Evolutionary conservation across 371 early-diverging fungal genomes (phyloP).

Genomic region (Syncephalastrum sp.): DNA sequence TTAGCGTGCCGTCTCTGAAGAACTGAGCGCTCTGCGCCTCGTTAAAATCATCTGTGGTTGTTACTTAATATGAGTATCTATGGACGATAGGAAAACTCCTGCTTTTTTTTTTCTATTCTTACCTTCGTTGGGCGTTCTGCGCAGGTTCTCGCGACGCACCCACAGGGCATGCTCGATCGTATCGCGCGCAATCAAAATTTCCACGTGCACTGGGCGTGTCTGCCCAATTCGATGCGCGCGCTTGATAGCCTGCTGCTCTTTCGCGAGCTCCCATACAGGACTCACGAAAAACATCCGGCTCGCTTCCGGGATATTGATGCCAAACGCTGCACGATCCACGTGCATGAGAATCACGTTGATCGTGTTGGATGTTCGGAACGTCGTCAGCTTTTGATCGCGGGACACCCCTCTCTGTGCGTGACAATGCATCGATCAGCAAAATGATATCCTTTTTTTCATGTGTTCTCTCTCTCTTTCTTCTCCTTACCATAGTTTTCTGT

Average conservation of each 20-base stretch:
- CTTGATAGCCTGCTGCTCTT: slow-evolving; percentile 80
- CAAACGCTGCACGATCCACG: slow-evolving; percentile 65
- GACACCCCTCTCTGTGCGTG: too few species aligned
- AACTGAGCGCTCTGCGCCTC: slow-evolving; percentile 21
- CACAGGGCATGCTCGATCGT: slow-evolving; percentile 73
- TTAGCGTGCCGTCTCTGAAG: slow-evolving; percentile 22
- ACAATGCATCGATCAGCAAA: neutral
- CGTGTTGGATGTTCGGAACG: slow-evolving; percentile 69
- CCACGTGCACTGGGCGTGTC: slow-evolving; percentile 73
- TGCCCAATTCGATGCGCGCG: slow-evolving; percentile 92
- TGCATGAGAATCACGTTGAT: slow-evolving; percentile 75
- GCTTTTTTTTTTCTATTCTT: neutral
- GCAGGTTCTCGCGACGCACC: slow-evolving; percentile 36
- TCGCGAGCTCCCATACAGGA: slow-evolving; percentile 67
- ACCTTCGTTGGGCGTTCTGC: slow-evolving; percentile 4
- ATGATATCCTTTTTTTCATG: neutral
- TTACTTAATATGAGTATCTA: neutral
- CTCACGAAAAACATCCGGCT: slow-evolving; percentile 72
- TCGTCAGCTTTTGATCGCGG: slow-evolving; percentile 57
- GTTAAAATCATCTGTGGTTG: neutral
- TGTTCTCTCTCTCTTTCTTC: neutral
- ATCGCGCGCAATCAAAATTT: slow-evolving; percentile 65
- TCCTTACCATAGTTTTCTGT: slow-evolving; percentile 33
- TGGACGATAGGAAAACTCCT: too few species aligned
- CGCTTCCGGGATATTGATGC: slow-evolving; percentile 73